phyloP scores from a whole-genome alignment of 176 grass and related monocot species.

The Paspalum notatum region DNA sequence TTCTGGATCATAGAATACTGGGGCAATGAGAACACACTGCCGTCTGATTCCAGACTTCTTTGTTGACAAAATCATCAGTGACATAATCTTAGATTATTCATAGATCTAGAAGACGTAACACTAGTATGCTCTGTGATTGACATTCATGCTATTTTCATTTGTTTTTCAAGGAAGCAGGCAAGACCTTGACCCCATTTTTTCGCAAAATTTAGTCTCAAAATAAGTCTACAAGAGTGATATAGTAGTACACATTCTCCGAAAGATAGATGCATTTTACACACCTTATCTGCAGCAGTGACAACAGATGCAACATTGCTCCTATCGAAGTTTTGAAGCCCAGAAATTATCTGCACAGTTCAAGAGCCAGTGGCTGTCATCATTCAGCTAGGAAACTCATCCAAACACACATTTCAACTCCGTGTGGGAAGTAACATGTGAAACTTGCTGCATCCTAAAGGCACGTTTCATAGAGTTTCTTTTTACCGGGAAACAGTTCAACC shows the following conservation, averaged over 20 bases:
- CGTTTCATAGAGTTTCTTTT: background rate
- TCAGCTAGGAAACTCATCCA: background rate
- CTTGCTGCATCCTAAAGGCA: background rate
- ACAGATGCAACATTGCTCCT: slow-evolving; percentile 77
- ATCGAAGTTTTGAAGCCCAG: slow-evolving; percentile 87
- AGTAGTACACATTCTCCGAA: background rate
- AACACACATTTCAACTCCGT: slow-evolving; percentile 25
- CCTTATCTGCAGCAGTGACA: slow-evolving; percentile 93
- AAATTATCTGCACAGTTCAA: slow-evolving; percentile 76
- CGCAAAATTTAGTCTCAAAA: background rate
- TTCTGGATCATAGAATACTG: background rate
- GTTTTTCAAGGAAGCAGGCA: background rate
- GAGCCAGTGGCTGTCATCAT: slow-evolving; percentile 4
- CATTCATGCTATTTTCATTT: background rate
- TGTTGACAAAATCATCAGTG: slow-evolving; percentile 24
- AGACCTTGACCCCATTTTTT: background rate
- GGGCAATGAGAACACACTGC: background rate
- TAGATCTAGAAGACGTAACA: background rate
- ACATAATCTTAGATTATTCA: slow-evolving; percentile 3
- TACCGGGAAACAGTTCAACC: background rate
- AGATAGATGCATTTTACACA: slow-evolving; percentile 19
- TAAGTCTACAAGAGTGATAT: background rate
- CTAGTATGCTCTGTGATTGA: background rate
- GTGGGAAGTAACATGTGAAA: slow-evolving; percentile 8
- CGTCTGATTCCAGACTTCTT: slow-evolving; percentile 20